These are phyloP conservation scores for Exophiala calicioides DNA, from an alignment of 2,329 filamentous ascomycete genomes.

Conservation along the genomic window DNA sequence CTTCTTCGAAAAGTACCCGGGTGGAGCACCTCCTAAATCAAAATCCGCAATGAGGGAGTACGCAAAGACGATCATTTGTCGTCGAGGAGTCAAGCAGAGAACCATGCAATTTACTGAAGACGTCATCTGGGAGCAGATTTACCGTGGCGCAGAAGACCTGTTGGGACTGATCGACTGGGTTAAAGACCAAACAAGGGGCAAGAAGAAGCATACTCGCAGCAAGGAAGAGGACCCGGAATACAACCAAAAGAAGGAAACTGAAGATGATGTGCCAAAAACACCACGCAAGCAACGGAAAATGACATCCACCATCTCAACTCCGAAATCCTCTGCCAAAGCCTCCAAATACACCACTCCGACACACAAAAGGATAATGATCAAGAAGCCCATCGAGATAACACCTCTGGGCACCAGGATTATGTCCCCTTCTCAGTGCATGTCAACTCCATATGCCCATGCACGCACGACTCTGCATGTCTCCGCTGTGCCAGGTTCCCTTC, in stretches of 20 bases:
- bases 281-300: constrained; percentile 59
- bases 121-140: constrained; percentile 87
- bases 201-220: constrained; percentile 13
- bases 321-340: constrained; percentile 42
- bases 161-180: constrained; percentile 67
- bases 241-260: constrained; percentile 31
- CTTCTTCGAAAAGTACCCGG: constrained; percentile 71
- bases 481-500: constrained; percentile 82
- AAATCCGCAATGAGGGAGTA: constrained; percentile 63
- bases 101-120: constrained; percentile 91
- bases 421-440: constrained; percentile 66
- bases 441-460: constrained; percentile 89
- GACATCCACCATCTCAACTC: constrained; percentile 45
- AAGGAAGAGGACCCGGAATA: constrained; percentile 29
- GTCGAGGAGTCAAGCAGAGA: constrained; percentile 82
- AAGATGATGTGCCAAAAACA: constrained; percentile 48
- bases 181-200: constrained; percentile 68
- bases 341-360: constrained; percentile 62
- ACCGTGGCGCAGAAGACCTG: constrained; percentile 65
- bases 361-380: constrained; percentile 70
- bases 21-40: constrained; percentile 69
- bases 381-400: constrained; percentile 91
- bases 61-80: constrained; percentile 86
- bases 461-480: constrained; percentile 89
- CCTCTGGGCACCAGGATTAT: constrained; percentile 86